phyloP scores from a whole-genome alignment of 208 protist species.

The Leishmania major region DNA sequence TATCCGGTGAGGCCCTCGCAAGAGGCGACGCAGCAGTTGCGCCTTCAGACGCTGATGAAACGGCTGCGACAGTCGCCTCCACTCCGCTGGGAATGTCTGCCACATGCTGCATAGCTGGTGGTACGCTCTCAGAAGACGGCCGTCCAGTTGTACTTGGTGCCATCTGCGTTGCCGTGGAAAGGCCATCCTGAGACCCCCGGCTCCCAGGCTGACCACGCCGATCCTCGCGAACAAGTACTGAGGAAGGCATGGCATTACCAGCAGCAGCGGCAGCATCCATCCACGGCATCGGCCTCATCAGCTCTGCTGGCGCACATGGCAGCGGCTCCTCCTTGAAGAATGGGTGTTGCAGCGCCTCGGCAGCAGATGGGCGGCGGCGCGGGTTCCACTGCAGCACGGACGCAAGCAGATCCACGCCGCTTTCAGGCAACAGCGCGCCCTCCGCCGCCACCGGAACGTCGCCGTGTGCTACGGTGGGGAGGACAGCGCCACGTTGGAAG shows the following conservation, averaged over 20 bases:
- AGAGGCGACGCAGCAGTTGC: background rate
- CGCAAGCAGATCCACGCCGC: conserved; percentile 73
- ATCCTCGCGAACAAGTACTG: background rate
- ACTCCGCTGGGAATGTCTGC: background rate
- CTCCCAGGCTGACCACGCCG: background rate
- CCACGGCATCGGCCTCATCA: conserved; percentile 70
- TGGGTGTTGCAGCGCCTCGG: conserved; percentile 70
- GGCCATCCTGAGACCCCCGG: background rate
- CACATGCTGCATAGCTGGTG: conserved; percentile 6
- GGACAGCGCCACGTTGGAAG: conserved; percentile 35
- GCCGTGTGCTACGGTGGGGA: conserved; percentile 22
- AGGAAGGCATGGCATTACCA: background rate
- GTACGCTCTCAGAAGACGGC: conserved; percentile 5
- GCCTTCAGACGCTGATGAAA: background rate
- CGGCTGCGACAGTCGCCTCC: background rate
- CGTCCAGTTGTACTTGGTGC: background rate
- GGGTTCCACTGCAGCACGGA: conserved; percentile 85
- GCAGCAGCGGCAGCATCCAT: conserved; percentile 6
- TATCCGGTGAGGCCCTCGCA: background rate
- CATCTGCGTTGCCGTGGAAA: background rate
- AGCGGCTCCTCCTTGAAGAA: conserved; percentile 83
- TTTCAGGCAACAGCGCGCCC: conserved; percentile 32
- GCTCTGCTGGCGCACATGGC: conserved; percentile 63
- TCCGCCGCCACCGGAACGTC: conserved; percentile 21
- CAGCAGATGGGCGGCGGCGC: conserved; percentile 62